Evolutionary conservation across 805 yeast species (phyloP).

Genomic region (Diddensiella caesifluorescens): DNA sequence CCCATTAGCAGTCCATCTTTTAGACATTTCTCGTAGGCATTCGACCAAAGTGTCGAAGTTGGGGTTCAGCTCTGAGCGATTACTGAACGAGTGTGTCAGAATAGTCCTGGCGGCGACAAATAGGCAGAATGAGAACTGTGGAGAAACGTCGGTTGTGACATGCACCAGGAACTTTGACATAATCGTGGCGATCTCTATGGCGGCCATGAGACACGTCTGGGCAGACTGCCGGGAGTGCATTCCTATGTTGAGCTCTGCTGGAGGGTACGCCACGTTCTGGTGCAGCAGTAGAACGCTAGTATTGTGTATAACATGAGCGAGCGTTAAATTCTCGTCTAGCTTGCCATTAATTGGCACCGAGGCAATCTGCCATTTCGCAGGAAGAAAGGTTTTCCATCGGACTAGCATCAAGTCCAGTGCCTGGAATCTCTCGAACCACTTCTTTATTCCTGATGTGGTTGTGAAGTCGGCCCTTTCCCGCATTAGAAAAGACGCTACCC

Average conservation of each 20-base stretch:
- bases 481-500: slow-evolving; percentile 11
- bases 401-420: slow-evolving; percentile 14
- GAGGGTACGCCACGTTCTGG: slow-evolving; percentile 17
- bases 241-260: slow-evolving; percentile 7
- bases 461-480: slow-evolving; percentile 8
- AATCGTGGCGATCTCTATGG: slow-evolving; percentile 15
- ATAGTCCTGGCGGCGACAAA: slow-evolving; percentile 18
- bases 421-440: slow-evolving; percentile 15
- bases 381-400: slow-evolving; percentile 15
- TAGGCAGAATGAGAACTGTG: slow-evolving; percentile 17
- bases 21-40: slow-evolving; percentile 14
- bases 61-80: slow-evolving; percentile 1
- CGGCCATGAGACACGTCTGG: slow-evolving; percentile 17
- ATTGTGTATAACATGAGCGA: slow-evolving; percentile 19
- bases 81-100: slow-evolving; percentile 8
- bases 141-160: slow-evolving; percentile 11
- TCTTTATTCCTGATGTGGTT: slow-evolving; percentile 7
- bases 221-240: slow-evolving; percentile 12
- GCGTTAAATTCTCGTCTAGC: slow-evolving; percentile 15
- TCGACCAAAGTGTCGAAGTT: slow-evolving; percentile 10
- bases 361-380: slow-evolving; percentile 15
- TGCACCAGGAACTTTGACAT: slow-evolving; percentile 12
- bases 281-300: slow-evolving; percentile 18
- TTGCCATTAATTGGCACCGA: slow-evolving; percentile 6
- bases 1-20: slow-evolving; percentile 15